A percentile compares a stretch with the other conserved stretches of the same genome.
Evolutionary conservation across 163 green algal species (phyloP).

Genomic region (Scenedesmus sp.): DNA sequence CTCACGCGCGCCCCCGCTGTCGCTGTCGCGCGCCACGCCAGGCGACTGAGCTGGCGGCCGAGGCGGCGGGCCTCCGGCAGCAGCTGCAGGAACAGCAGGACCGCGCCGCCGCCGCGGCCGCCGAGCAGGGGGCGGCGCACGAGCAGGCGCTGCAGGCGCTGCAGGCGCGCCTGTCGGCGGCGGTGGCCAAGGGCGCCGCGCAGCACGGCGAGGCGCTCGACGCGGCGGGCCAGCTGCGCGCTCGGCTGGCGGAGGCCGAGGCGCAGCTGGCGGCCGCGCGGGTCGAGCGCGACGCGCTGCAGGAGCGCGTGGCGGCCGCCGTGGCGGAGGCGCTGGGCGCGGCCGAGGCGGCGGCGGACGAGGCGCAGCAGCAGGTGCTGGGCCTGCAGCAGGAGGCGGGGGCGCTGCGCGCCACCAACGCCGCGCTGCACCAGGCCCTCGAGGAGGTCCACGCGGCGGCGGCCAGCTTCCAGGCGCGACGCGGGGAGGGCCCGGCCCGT

Average conservation of each 20-base stretch:
- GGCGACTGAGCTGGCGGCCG: conserved; percentile 24
- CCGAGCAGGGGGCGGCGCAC: neutral
- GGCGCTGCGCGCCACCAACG: conserved; percentile 25
- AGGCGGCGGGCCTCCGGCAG: conserved; percentile 39
- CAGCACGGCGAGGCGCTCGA: conserved; percentile 20
- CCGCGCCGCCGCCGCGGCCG: conserved; percentile 23
- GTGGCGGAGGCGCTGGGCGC: conserved; percentile 27
- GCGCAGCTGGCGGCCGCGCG: conserved; percentile 15
- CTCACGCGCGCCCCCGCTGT: no score
- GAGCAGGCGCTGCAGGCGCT: conserved; percentile 41
- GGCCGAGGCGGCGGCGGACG: conserved; percentile 44
- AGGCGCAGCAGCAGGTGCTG: conserved; percentile 36
- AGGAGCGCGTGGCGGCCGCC: conserved; percentile 23
- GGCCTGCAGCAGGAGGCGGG: conserved; percentile 17
- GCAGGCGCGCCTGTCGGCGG: conserved; percentile 39
- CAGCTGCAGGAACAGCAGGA: conserved; percentile 38
- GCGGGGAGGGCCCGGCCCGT: neutral
- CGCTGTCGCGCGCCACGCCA: no score
- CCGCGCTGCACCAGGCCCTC: conserved; percentile 23
- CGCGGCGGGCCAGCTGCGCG: conserved; percentile 24
- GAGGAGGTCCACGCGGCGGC: conserved; percentile 44
- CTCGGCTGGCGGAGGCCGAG: conserved; percentile 3
- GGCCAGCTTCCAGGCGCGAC: conserved; percentile 30
- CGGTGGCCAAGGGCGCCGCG: conserved; percentile 11
- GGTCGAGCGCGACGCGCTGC: conserved; percentile 29